A percentile compares a stretch with the other conserved stretches of the same genome.
Evolutionary conservation across 140 eudicot species (phyloP).

Genomic region (Cichorium intybus): DNA sequence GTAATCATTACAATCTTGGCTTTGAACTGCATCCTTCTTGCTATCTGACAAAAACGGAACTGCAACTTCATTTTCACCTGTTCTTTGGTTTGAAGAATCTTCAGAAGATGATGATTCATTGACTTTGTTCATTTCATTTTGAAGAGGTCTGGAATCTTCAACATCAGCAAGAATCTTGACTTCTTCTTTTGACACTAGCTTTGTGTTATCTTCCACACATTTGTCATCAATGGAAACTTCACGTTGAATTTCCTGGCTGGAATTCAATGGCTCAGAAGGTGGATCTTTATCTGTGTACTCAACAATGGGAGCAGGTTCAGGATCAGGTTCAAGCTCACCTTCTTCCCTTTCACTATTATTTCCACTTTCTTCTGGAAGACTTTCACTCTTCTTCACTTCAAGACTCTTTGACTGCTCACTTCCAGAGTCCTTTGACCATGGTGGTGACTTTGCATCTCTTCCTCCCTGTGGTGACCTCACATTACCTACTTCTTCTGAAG

Average conservation of each 20-base stretch:
- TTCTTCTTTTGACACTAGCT: no score
- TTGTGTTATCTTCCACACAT: conserved; percentile 29
- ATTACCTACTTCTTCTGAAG: conserved; percentile 45
- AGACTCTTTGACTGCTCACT: conserved; percentile 77
- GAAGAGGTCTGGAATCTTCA: conserved; percentile 25
- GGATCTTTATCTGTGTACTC: conserved; percentile 32
- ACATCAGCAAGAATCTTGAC: conserved; percentile 32
- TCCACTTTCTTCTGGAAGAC: conserved; percentile 58
- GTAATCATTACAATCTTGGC: conserved; percentile 18
- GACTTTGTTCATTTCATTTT: conserved; percentile 21
- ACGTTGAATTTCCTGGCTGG: conserved; percentile 22
- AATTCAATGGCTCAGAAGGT: conserved; percentile 25
- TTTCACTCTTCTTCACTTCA: conserved; percentile 72
- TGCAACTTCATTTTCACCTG: conserved; percentile 33
- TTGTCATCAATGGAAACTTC: conserved; percentile 27
- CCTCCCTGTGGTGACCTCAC: conserved; percentile 61
- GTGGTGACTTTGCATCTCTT: conserved; percentile 73
- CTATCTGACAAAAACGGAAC: conserved; percentile 22
- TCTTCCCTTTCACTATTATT: conserved; percentile 86
- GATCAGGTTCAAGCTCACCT: conserved; percentile 96
- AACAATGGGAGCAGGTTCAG: conserved; percentile 21
- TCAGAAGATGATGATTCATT: conserved; percentile 28
- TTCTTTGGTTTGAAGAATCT: conserved; percentile 27
- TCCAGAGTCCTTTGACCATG: conserved; percentile 92
- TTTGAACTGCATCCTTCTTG: conserved; percentile 24